Percentiles rank a stretch among this genome's conserved stretches.
phyloP scores from a whole-genome alignment of 345 rosid species.

The Eucalyptus polyanthemos region DNA sequence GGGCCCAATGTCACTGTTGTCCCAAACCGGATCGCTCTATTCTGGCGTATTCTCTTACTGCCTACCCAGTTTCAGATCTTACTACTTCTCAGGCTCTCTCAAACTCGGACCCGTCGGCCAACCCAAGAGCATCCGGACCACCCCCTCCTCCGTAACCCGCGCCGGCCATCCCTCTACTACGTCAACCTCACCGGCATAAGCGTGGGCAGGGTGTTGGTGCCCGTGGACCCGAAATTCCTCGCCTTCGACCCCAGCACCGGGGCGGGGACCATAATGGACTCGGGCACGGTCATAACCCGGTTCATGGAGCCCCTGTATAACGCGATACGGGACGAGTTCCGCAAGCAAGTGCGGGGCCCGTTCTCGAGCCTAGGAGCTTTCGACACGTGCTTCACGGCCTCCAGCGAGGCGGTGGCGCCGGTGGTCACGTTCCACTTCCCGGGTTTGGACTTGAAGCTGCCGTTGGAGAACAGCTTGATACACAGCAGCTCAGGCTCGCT shows the following conservation, averaged over 20 bases:
- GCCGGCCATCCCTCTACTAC: constrained; percentile 76
- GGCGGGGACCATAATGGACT: constrained; percentile 74
- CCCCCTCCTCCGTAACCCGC: constrained; percentile 56
- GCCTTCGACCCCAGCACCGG: constrained; percentile 54
- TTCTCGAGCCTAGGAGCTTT: constrained; percentile 74
- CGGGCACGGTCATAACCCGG: constrained; percentile 87
- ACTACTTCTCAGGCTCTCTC: constrained; percentile 78
- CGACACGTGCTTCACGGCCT: constrained; percentile 62
- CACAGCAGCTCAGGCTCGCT: constrained; percentile 71
- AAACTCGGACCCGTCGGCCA: constrained; percentile 66
- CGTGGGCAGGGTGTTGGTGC: constrained; percentile 43
- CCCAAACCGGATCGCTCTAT: constrained; percentile 53
- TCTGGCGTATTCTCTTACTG: constrained; percentile 76
- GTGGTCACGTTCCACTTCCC: constrained; percentile 40
- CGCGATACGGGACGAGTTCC: constrained; percentile 60
- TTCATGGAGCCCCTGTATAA: constrained; percentile 46
- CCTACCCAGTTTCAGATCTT: constrained; percentile 73
- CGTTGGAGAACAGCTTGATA: constrained; percentile 72
- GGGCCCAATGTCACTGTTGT: constrained; percentile 58
- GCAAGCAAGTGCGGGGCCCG: constrained; percentile 58
- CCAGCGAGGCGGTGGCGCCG: constrained; percentile 32
- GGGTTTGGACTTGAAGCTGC: constrained; percentile 48
- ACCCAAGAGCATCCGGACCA: constrained; percentile 46
- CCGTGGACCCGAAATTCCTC: constrained; percentile 23
- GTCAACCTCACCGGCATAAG: constrained; percentile 78